Conservation (phyloP, 345 rosid species). For the Garcia nutans region DNA sequence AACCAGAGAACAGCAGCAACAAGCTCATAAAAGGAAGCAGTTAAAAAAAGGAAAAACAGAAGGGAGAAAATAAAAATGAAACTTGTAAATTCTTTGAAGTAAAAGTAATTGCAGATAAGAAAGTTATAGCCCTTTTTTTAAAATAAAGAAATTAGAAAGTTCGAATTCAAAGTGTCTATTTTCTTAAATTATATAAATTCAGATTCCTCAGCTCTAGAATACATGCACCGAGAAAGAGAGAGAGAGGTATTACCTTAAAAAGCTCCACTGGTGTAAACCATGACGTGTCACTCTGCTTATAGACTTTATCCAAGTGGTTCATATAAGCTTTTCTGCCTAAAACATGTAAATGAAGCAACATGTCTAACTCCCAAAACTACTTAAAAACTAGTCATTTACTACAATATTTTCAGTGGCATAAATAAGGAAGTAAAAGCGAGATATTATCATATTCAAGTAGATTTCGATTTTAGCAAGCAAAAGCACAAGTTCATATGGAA, state of each 20-base stretch:
- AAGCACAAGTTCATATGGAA: background rate
- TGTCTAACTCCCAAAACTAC: background rate
- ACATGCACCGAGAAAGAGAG: background rate
- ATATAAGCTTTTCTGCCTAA: slow-evolving; percentile 85
- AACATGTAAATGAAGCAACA: slow-evolving; percentile 10
- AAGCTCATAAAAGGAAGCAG: background rate
- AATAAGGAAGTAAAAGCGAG: background rate
- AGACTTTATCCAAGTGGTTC: slow-evolving; percentile 75
- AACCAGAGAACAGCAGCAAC: background rate
- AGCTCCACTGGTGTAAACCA: slow-evolving; percentile 99
- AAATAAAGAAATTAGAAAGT: background rate
- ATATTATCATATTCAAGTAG: background rate
- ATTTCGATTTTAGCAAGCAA: background rate
- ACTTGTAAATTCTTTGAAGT: background rate
- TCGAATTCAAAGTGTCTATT: background rate
- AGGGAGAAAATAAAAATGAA: background rate
- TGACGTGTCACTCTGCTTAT: slow-evolving; percentile 81
- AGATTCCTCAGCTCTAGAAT: background rate
- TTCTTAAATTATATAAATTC: background rate
- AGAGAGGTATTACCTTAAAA: slow-evolving; percentile 58
- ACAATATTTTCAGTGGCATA: background rate
- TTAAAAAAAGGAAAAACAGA: too few relatives aligned
- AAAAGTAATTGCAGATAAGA: background rate
- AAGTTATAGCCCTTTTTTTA: background rate
- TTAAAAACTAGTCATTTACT: background rate